A percentile compares a stretch with the other conserved stretches of the same genome.
phyloP scores from a whole-genome alignment of 2,329 filamentous ascomycete species.

The Colletotrichum falcatum region DNA sequence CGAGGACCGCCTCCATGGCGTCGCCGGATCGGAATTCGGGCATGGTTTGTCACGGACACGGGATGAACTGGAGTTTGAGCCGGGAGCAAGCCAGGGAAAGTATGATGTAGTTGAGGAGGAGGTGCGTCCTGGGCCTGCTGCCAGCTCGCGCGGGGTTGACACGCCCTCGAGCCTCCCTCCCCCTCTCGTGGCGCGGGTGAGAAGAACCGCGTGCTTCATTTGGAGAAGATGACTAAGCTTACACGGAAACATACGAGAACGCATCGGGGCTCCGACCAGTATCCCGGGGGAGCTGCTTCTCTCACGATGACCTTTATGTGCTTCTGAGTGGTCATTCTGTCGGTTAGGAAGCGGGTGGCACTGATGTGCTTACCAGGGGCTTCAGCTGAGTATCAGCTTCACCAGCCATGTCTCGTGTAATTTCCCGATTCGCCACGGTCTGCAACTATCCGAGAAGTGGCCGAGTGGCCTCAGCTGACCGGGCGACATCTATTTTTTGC shows the following conservation, averaged over 20 bases:
- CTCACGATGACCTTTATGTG: background rate
- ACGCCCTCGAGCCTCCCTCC: slow-evolving; percentile 29
- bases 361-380: background rate
- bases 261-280: background rate
- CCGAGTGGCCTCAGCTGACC: background rate
- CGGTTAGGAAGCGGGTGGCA: background rate
- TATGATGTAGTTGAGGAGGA: slow-evolving; percentile 34
- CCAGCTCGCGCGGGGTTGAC: slow-evolving; percentile 35
- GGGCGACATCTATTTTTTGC: background rate
- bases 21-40: background rate
- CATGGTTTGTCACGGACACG: slow-evolving; percentile 7
- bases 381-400: background rate
- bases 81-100: background rate
- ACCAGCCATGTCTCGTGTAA: background rate
- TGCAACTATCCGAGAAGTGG: background rate
- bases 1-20: slow-evolving; percentile 28
- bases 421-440: background rate
- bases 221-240: slow-evolving; percentile 34
- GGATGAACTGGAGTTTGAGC: too few relatives aligned
- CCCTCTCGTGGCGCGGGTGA: slow-evolving; percentile 21
- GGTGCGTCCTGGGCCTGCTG: slow-evolving; percentile 12
- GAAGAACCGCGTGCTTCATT: slow-evolving; percentile 29
- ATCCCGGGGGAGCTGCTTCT: background rate
- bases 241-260: background rate
- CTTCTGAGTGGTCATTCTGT: background rate